phyloP scores from a whole-genome alignment of 2,329 filamentous ascomycete species.

The Fusarium brevicatenulatum region DNA sequence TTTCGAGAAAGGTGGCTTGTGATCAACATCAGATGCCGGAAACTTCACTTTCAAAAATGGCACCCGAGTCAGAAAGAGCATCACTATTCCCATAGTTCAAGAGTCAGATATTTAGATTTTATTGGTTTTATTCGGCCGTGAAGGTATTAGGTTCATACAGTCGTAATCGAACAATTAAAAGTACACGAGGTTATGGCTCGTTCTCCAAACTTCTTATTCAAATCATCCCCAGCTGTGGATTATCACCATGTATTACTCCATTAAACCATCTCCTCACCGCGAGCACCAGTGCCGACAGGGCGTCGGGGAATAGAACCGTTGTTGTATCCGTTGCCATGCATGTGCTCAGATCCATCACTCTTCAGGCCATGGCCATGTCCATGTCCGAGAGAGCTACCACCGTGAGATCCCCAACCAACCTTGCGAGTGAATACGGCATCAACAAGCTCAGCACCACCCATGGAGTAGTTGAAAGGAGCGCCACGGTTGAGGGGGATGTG shows the following conservation, averaged over 20 bases:
- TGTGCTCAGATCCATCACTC: conserved; percentile 25
- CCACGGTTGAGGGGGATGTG: conserved; percentile 72
- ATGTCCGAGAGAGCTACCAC: conserved; percentile 13
- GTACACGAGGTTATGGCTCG: not conserved
- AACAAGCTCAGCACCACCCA: conserved; percentile 58
- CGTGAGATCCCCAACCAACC: conserved; percentile 65
- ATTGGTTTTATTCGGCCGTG: conserved; percentile 7
- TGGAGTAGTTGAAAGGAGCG: conserved; percentile 62
- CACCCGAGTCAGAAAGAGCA: not conserved
- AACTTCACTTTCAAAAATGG: rapidly evolving
- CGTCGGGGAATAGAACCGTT: conserved; percentile 33
- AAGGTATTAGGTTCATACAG: conserved; percentile 13
- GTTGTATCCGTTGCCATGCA: conserved; percentile 20
- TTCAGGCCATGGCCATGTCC: conserved; percentile 21
- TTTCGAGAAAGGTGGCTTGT: not conserved
- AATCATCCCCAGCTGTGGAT: too few relatives aligned
- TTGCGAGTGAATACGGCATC: conserved; percentile 67
- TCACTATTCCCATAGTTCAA: not conserved
- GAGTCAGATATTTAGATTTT: not conserved
- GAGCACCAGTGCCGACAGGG: conserved; percentile 16
- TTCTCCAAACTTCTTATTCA: not conserved
- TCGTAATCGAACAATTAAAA: conserved; percentile 1
- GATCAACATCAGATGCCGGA: rapidly evolving
- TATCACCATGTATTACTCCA: not conserved
- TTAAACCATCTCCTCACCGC: conserved; percentile 32